Evolutionary conservation across 1,139 yeast genomes (phyloP).

Genomic region (Wickerhamomyces sp.): DNA sequence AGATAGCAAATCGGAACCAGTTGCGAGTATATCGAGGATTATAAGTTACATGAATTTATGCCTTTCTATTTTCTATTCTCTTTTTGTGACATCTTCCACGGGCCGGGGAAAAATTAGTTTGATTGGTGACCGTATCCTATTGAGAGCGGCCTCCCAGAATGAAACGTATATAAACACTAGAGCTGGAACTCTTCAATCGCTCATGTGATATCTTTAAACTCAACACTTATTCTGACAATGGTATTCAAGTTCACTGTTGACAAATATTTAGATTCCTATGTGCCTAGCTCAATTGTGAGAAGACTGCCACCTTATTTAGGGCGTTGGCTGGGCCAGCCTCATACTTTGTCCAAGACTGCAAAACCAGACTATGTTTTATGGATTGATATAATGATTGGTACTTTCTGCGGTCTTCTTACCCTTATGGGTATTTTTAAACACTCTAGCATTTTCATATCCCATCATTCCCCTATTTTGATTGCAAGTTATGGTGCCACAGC

Average conservation of each 20-base stretch:
- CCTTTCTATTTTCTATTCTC: too few relatives aligned
- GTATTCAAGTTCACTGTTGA: background rate
- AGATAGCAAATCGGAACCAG: too few relatives aligned
- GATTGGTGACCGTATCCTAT: too few relatives aligned
- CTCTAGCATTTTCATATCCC: conserved; percentile 37
- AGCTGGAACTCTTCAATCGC: too few relatives aligned
- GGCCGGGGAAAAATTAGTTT: too few relatives aligned
- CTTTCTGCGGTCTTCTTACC: conserved; percentile 49
- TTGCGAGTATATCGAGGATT: too few relatives aligned
- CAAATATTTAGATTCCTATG: background rate
- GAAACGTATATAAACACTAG: background rate
- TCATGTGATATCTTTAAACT: background rate
- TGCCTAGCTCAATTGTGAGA: background rate
- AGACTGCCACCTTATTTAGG: background rate
- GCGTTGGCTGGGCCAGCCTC: conserved; percentile 9
- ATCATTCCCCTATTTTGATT: conserved; percentile 49
- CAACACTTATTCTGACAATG: background rate
- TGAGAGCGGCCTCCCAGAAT: too few relatives aligned
- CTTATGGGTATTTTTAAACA: conserved; percentile 49
- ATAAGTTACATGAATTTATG: too few relatives aligned
- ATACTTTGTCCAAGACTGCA: conserved; percentile 21
- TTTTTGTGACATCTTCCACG: too few relatives aligned
- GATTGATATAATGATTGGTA: conserved; percentile 42
- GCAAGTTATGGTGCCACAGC: conserved; percentile 70
- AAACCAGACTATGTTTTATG: conserved; percentile 39